Conservation (phyloP, 2,329 filamentous ascomycete genomes). For the Gnomoniopsis sp. region DNA sequence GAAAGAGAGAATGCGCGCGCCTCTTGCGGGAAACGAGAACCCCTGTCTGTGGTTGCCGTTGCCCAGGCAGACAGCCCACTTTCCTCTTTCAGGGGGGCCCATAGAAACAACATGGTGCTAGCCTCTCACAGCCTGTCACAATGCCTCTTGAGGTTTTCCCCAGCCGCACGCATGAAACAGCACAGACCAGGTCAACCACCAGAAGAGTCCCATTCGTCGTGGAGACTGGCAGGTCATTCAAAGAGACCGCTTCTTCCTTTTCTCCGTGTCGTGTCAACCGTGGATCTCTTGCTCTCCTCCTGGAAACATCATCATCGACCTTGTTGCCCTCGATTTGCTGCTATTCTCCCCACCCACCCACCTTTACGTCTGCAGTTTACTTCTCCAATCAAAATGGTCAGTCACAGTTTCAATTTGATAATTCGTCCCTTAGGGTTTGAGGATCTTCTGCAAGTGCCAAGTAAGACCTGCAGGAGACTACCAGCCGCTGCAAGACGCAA, state of each 20-base stretch:
- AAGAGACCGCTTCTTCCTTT: conserved; percentile 21
- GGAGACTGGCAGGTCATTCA: neutral
- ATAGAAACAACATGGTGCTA: neutral
- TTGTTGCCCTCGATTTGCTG: conserved; percentile 13
- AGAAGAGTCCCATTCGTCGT: conserved; percentile 18
- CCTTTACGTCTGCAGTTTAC: neutral
- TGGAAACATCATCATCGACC: conserved; percentile 26
- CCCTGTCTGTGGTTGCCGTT: neutral
- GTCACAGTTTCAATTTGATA: neutral
- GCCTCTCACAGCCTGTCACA: neutral
- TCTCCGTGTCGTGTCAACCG: conserved; percentile 18
- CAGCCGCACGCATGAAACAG: conserved; percentile 7
- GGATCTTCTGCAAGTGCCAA: conserved; percentile 2
- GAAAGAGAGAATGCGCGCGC: no score
- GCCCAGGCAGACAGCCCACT: neutral
- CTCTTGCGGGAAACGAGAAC: no score
- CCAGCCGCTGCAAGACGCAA: neutral
- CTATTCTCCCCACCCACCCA: neutral
- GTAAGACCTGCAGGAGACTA: neutral
- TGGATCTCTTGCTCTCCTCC: conserved; percentile 11
- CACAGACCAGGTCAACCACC: conserved; percentile 16
- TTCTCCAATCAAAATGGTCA: conserved; percentile 12
- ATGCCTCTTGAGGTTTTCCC: neutral
- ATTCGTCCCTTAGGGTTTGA: neutral
- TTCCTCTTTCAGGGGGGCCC: neutral